Base-by-base conservation (phyloP, 371 early-diverging fungal genomes). In the Dichotomocladium elegans region DNA sequence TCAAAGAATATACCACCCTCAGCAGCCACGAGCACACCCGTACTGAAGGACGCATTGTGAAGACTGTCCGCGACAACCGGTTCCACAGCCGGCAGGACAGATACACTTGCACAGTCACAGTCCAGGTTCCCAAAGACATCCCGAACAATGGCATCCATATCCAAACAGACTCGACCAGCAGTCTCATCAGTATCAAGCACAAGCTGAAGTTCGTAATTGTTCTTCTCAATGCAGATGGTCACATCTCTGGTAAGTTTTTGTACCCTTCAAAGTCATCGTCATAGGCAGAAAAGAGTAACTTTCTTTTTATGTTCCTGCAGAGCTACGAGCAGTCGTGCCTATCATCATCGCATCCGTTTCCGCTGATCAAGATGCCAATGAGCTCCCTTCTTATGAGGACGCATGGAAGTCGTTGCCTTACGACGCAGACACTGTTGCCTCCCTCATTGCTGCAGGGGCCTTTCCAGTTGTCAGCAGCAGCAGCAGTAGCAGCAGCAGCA, bases 381-480 rank as follows among this genome's bases (percentile, higher is more conserved):
- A 53, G 5, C 43, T 77, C 29, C 77, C 77, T 2, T 61, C 77
- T 1, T 77, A 77, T 43, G 73, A 77, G 52, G 73, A 77, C 47
- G 72, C 77, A 12, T 77, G 77, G 77, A 66, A 62, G 55, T 66
- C 73, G 4, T 50, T 60, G 31, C 77, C 73, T 7, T 77, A 73
- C 47, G 66, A 68, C 43, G 66, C 72, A 12, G 63, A 46, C 26
- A 60, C 64, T 8, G 27, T 76, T 4, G 56, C 63, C 7, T 53
- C 51, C 10, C 37, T 72, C 19, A 60, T 75, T 24, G 61, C 57
- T 2, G 47, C 63, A 17, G 75, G 75, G 3, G 59, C 57, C 22
- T 37, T 37, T 15, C n/a, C n/a, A 17, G 37, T 17, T 12, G 37
- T 21, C 21, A 21, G 37, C n/a, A 37, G 37, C 21, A 37, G 35